Evolutionary conservation across 495 filamentous ascomycete genomes (phyloP).

Genomic region (Annulohypoxylon bovei): DNA sequence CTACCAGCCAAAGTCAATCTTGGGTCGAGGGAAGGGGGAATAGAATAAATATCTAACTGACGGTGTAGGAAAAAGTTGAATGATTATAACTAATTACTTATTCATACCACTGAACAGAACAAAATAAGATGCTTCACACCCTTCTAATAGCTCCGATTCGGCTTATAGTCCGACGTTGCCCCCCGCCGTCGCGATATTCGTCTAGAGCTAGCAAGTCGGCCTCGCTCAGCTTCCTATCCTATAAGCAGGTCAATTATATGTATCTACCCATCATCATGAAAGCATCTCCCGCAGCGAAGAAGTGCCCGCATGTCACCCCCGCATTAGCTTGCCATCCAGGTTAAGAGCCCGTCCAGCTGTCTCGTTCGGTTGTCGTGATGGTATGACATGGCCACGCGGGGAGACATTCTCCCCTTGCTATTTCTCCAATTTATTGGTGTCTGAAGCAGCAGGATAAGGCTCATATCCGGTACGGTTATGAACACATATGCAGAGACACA

Average conservation of each 20-base stretch:
- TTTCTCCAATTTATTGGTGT: background rate
- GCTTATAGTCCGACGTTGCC: conserved; percentile 17
- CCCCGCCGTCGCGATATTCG: conserved; percentile 8
- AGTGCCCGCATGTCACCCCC: conserved; percentile 26
- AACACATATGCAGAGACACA: background rate
- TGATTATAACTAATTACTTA: conserved; percentile 13
- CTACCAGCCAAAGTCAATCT: background rate
- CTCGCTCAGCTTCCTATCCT: conserved; percentile 22
- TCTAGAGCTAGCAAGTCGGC: conserved; percentile 11
- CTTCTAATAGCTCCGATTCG: background rate
- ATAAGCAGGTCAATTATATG: conserved; percentile 7
- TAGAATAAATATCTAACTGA: background rate
- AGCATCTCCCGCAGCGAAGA: conserved; percentile 26
- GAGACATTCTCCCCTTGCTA: background rate
- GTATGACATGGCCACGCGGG: conserved; percentile 7
- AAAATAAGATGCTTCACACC: conserved; percentile 23
- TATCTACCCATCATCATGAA: conserved; percentile 15
- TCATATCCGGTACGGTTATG: background rate
- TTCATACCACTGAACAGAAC: conserved; percentile 1
- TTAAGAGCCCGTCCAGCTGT: background rate
- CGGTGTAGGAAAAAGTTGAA: conserved; percentile 7
- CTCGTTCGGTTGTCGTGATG: conserved; percentile 1
- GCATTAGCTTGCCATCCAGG: conserved; percentile 25
- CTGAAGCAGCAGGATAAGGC: conserved; percentile 22
- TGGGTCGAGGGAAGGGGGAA: background rate